Evolutionary conservation across 2,329 filamentous ascomycete species (phyloP).

Genomic region (Colletotrichum spaethianum): DNA sequence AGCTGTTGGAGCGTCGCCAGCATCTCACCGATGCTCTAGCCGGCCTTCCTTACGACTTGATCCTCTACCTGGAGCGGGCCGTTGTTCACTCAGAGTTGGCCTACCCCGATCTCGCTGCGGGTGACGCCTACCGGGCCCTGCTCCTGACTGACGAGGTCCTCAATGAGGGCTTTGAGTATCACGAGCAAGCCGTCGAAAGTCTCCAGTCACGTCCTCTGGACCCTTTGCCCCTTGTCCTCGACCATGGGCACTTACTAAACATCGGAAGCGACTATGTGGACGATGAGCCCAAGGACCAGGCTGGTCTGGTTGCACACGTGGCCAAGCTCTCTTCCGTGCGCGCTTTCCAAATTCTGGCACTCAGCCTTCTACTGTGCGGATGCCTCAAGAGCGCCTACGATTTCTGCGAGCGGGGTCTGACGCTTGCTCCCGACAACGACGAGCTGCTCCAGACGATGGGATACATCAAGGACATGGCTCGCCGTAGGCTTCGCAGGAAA

Average conservation of each 20-base stretch:
- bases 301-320: slow-evolving; percentile 56
- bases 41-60: slow-evolving; percentile 70
- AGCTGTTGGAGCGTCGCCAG: slow-evolving; percentile 68
- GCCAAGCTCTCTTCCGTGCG: slow-evolving; percentile 67
- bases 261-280: slow-evolving; percentile 50
- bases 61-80: slow-evolving; percentile 79
- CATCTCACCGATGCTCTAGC: slow-evolving; percentile 69
- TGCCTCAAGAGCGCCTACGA: slow-evolving; percentile 77
- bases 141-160: slow-evolving; percentile 85
- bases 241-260: slow-evolving; percentile 56
- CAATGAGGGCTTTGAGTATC: slow-evolving; percentile 87
- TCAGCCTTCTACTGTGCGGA: slow-evolving; percentile 74
- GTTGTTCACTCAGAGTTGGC: slow-evolving; percentile 79
- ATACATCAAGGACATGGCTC: slow-evolving; percentile 68
- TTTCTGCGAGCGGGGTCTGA: slow-evolving; percentile 75
- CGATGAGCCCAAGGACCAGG: slow-evolving; percentile 51
- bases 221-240: slow-evolving; percentile 61
- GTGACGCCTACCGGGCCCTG: slow-evolving; percentile 92
- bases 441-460: slow-evolving; percentile 68
- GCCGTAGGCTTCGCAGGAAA: slow-evolving; percentile 61
- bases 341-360: slow-evolving; percentile 71
- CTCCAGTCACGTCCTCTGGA: slow-evolving; percentile 57
- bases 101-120: slow-evolving; percentile 91
- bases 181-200: slow-evolving; percentile 74
- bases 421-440: slow-evolving; percentile 66